Evolutionary conservation across 2,329 filamentous ascomycete genomes (phyloP).

Genomic region (Calonectria ilicicola): DNA sequence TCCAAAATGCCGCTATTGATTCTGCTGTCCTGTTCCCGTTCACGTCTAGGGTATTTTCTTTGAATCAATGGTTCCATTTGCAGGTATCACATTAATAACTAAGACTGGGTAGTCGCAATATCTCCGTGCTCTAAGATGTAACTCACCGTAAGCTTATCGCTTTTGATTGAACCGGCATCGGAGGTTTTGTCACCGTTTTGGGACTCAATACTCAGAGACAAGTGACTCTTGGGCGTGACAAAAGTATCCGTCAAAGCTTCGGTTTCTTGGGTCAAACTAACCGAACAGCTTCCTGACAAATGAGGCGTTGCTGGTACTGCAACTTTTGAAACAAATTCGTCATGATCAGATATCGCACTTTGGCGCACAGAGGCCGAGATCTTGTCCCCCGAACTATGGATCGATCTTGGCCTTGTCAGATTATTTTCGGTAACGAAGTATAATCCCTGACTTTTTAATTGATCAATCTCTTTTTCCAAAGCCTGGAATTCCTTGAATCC

Average conservation of each 20-base stretch:
- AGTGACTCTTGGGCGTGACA: conserved; percentile 35
- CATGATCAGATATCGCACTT: conserved; percentile 14
- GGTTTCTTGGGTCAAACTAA: conserved; percentile 28
- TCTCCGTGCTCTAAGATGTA: neutral
- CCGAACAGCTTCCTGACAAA: conserved; percentile 21
- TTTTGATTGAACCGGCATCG: neutral
- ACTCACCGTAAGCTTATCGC: neutral
- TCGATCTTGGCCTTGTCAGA: conserved; percentile 18
- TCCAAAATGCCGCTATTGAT: neutral
- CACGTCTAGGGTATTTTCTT: neutral
- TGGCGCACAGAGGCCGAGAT: conserved; percentile 37
- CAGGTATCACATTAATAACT: neutral
- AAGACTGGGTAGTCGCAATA: neutral
- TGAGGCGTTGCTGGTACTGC: conserved; percentile 14
- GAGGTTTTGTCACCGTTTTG: neutral
- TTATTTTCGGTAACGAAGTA: neutral
- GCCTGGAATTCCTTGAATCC: conserved; percentile 37
- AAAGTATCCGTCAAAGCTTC: conserved; percentile 34
- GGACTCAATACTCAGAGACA: conserved; percentile 18
- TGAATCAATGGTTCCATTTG: neutral
- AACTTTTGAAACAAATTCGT: neutral
- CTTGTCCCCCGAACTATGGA: conserved; percentile 29
- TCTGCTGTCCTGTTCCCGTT: neutral
- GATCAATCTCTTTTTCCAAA: conserved; percentile 33
- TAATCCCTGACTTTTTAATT: conserved; percentile 26